These are phyloP conservation scores for Cryptomeria japonica DNA, from an alignment of 75 land plant genomes.

Conservation along the genomic window DNA sequence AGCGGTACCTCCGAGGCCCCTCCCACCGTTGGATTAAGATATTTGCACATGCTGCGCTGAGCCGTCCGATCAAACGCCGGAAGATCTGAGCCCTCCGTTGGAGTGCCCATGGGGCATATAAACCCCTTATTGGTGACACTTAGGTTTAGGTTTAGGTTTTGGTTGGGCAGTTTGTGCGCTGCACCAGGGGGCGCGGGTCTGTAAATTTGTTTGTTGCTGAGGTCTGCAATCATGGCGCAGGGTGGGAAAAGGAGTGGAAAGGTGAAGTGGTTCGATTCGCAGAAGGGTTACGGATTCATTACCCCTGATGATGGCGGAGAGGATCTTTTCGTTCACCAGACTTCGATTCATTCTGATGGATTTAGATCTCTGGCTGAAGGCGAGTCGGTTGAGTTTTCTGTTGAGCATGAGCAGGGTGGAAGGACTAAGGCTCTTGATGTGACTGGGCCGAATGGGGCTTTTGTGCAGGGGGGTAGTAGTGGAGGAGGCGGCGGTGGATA, in stretches of 20 bases:
- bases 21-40: not conserved
- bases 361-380: slow-evolving; percentile 48
- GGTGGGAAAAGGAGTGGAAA: slow-evolving; percentile 35
- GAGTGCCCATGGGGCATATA: not conserved
- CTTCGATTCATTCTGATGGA: slow-evolving; percentile 55
- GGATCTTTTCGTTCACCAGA: slow-evolving; percentile 69
- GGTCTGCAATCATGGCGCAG: slow-evolving; percentile 6
- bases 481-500: slow-evolving; percentile 8
- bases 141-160: not conserved
- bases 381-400: slow-evolving; percentile 8
- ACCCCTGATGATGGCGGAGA: slow-evolving; percentile 67
- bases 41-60: not conserved
- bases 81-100: not conserved
- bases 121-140: not conserved
- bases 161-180: not conserved
- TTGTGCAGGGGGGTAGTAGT: not conserved
- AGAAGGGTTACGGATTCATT: slow-evolving; percentile 73
- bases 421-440: not conserved
- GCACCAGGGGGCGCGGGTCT: not conserved
- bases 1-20: not conserved
- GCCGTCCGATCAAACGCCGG: not conserved
- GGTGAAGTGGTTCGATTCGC: slow-evolving; percentile 72
- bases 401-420: not conserved
- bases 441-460: not conserved
- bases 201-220: not conserved